These are phyloP conservation scores for Ilex asprella DNA, from an alignment of 257 asterid genomes.

Conservation along the genomic window DNA sequence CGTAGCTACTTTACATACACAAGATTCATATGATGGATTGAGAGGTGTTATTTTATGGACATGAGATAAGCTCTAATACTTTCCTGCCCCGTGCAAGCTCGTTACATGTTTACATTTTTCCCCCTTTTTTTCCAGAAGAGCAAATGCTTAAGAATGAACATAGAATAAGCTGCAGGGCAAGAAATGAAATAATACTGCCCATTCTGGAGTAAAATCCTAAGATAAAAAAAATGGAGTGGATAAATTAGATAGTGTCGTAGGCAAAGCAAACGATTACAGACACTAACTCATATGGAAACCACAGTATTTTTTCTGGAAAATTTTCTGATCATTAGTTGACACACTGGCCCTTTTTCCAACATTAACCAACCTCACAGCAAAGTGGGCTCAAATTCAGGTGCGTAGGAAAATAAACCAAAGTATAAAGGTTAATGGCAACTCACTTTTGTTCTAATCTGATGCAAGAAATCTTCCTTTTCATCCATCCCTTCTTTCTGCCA, in stretches of 20 bases:
- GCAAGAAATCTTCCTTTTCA: conserved; percentile 76
- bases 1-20: not conserved
- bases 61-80: too few relatives aligned
- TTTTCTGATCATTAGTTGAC: not conserved
- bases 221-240: not conserved
- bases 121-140: too few relatives aligned
- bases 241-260: not conserved
- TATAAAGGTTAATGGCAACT: conserved; percentile 20
- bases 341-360: not conserved
- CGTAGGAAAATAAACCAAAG: not conserved
- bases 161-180: not conserved
- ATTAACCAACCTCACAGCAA: too few relatives aligned
- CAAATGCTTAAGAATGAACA: too few relatives aligned
- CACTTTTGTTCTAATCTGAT: conserved; percentile 89
- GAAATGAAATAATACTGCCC: not conserved
- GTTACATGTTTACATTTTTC: too few relatives aligned
- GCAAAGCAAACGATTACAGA: too few relatives aligned
- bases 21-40: too few relatives aligned
- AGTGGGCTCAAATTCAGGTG: not conserved
- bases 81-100: too few relatives aligned
- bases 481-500: conserved; percentile 28
- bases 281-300: not conserved
- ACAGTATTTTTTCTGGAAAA: too few relatives aligned
- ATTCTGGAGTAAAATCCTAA: not conserved
- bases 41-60: too few relatives aligned